Conservation (phyloP, 2,329 filamentous ascomycete genomes). For the Periconia sp. region DNA sequence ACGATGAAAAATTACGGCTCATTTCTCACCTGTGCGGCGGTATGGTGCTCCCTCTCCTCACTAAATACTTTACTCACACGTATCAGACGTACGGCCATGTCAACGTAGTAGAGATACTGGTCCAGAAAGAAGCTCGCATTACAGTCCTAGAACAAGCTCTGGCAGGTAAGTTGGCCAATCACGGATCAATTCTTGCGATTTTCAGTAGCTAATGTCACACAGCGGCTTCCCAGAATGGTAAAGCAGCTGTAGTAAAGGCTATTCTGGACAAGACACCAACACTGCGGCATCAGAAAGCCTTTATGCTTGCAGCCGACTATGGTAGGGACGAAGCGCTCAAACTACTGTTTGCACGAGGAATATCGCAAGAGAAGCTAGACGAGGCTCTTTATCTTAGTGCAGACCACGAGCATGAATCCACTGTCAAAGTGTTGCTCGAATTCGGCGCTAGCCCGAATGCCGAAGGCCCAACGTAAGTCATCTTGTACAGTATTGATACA, state of each 20-base stretch:
- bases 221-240: conserved; percentile 25
- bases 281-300: conserved; percentile 23
- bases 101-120: conserved; percentile 21
- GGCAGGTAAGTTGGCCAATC: neutral
- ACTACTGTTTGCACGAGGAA: conserved; percentile 15
- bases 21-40: conserved; percentile 25
- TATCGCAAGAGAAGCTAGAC: conserved; percentile 18
- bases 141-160: conserved; percentile 27
- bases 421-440: conserved; percentile 25
- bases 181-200: neutral
- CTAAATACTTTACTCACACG: no score
- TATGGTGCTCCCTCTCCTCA: no score
- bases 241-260: conserved; percentile 18
- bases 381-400: conserved; percentile 25
- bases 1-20: conserved; percentile 26
- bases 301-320: conserved; percentile 24
- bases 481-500: neutral
- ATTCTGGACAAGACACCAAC: conserved; percentile 20
- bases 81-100: conserved; percentile 31
- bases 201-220: neutral
- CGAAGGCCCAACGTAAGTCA: conserved; percentile 22
- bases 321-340: conserved; percentile 22
- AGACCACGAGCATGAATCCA: conserved; percentile 26
- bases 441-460: conserved; percentile 25
- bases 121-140: conserved; percentile 21